phyloP scores from a whole-genome alignment of 306 rosid genomes.

The Acacia acuminata region DNA sequence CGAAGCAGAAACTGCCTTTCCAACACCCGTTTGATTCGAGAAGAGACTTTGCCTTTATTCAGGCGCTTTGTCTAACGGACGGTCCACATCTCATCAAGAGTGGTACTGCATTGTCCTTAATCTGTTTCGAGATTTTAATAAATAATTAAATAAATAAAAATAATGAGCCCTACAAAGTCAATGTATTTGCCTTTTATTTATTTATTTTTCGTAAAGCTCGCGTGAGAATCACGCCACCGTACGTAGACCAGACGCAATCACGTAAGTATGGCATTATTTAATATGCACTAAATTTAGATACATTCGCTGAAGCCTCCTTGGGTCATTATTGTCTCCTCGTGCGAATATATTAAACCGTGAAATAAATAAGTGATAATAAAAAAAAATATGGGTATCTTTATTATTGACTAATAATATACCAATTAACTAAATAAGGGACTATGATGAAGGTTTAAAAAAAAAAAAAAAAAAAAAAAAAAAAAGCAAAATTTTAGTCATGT shows the following conservation, averaged over 20 bases:
- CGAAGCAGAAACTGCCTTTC: not conserved
- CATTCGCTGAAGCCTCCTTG: not conserved
- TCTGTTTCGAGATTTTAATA: not conserved
- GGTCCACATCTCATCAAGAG: slow-evolving; percentile 45
- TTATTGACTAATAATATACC: too few species aligned
- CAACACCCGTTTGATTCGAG: not conserved
- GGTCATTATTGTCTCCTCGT: not conserved
- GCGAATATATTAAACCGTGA: too few species aligned
- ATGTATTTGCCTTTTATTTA: not conserved
- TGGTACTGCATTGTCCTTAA: slow-evolving; percentile 8
- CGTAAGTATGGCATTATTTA: slow-evolving; percentile 13
- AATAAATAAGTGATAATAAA: not conserved
- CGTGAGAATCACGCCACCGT: slow-evolving; percentile 58
- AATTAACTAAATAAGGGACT: too few species aligned
- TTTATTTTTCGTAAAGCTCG: slow-evolving; percentile 32
- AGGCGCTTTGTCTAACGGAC: slow-evolving; percentile 27
- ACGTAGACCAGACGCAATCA: slow-evolving; percentile 21
- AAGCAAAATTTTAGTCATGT: too few species aligned
- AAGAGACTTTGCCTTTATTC: not conserved
- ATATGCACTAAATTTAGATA: not conserved
- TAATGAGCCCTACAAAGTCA: too few species aligned
- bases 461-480: too few species aligned
- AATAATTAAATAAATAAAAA: not conserved
- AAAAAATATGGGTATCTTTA: too few species aligned
- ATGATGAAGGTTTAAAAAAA: too few species aligned